Base-by-base conservation (phyloP, 2,329 filamentous ascomycete genomes). In the Geosmithia putterillii region DNA sequence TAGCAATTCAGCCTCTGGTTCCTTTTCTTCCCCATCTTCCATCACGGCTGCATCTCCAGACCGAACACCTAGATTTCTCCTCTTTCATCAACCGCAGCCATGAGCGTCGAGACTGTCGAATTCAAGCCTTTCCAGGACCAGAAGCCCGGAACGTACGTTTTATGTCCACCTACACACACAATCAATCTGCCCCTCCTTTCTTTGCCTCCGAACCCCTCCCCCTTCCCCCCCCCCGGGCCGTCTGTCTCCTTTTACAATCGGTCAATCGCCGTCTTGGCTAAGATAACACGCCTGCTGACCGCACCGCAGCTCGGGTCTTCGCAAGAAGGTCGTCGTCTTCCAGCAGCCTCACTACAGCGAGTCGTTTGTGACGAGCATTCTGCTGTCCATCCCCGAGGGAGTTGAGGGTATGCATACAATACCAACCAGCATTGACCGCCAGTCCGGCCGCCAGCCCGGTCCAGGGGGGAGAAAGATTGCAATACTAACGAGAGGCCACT, bases 311-410 rank as follows among this genome's bases (percentile, higher is more conserved):
- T 98, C 92, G 53, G 92, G 92, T 65, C 87, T 98, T 65, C 88
- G 92, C 51, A 98, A 98, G 71, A 96, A 94, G 79, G 92, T 96
- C 70, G 88, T 86, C 59, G 86, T 95, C 62, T 98, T 98, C 74
- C 87, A 98, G 66, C 74, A 95, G 67, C 74, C 81, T 47, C 78
- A 98, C 70, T 98, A 98, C 76, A 89, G 86, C 66, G 92, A 98
- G 69, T 81, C 90, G 42, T 98, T 98, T 64, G 78, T 98, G 53
- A 76, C 90, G 51, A 90, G 87, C 65, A 95, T 95, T 61, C 78
- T 98, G 53, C 79, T 94, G 48, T 95, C 92, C 42, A 98, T 98
- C 56, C 92, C 92, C 25, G 92, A 98, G 66, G 92, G 92, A 49
- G 89, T 74, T 44, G 70, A 95, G 58, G 89, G 80, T 78, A 57